Evolutionary conservation across 1,284 basidiomycete species (phyloP).

Genomic region (Peniophora sp.): DNA sequence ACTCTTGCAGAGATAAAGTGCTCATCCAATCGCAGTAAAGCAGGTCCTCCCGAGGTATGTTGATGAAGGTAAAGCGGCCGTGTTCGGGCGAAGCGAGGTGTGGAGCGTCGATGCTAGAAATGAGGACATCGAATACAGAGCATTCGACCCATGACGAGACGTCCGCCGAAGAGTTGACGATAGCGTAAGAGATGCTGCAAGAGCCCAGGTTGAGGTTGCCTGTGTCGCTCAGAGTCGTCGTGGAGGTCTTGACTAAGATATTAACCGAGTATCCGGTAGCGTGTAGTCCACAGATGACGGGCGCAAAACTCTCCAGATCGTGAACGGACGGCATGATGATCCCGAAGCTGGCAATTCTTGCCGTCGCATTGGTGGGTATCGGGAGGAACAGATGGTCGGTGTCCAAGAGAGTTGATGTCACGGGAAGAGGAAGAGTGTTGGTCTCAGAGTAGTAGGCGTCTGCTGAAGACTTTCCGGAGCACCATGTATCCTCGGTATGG

Average conservation of each 20-base stretch:
- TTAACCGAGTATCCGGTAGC: not conserved
- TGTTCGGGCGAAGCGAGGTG: slow-evolving; percentile 2
- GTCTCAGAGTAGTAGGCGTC: not conserved
- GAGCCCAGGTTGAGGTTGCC: slow-evolving; percentile 13
- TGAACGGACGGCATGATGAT: slow-evolving; percentile 1
- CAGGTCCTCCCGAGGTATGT: slow-evolving; percentile 45
- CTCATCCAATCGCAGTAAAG: slow-evolving; percentile 59
- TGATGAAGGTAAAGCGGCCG: slow-evolving; percentile 28
- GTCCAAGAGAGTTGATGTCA: too few relatives aligned
- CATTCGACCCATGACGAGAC: slow-evolving; percentile 8
- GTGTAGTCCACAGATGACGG: not conserved
- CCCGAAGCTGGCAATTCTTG: not conserved
- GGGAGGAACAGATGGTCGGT: too few relatives aligned
- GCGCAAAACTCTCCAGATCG: not conserved
- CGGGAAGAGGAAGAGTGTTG: too few relatives aligned
- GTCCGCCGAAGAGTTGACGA: slow-evolving; percentile 8
- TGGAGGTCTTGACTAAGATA: too few relatives aligned
- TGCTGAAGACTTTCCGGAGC: slow-evolving; percentile 1
- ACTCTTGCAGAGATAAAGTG: slow-evolving; percentile 45
- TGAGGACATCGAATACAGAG: slow-evolving; percentile 13
- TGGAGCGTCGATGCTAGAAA: slow-evolving; percentile 8
- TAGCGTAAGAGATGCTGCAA: slow-evolving; percentile 11
- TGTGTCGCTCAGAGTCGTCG: slow-evolving; percentile 2
- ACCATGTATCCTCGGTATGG: slow-evolving; percentile 13
- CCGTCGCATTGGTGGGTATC: too few relatives aligned